Base-by-base conservation (phyloP, 106 monocot genomes). In the Dendrobium catenatum region DNA sequence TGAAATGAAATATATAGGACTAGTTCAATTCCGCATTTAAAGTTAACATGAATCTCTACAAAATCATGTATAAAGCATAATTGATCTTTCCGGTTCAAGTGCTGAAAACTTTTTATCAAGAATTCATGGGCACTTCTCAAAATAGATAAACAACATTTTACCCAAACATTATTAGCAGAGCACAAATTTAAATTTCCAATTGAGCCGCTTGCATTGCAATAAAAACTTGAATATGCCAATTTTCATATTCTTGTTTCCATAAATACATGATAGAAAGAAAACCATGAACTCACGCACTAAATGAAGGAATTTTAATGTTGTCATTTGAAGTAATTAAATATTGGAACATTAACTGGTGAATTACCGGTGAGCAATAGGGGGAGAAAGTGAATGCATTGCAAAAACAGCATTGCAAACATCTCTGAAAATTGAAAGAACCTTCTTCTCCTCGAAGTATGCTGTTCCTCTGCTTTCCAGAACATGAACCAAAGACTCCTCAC, bases 401-500 rank as follows among this genome's bases (percentile, higher is more conserved):
- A 93, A 99, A 18, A 99, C 91, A 0, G 95, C 95, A 86, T 99
- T 95, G 85, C 99, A 99, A 79, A 95, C 82, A 85, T 95, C 95
- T 70, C 95, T 87, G 82, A 99, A 95, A 47, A 99, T 95, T 79
- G 90, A 67, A 13, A 93, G 87, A 17, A 89, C 72, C 85, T 93
- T 87, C 79, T 91, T 93, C 87, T 99, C 99, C 26, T 93, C 99
- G 85, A 93, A 93, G 74, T 94, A 91, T 10, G 77, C 86, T 0
- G 81, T 79, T 27, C 99, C 95, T 89, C 95, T 88, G 73, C 82
- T 91, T 55, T 93, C 99, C 55, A 95, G 79, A 44, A 91, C 91
- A 54, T 77, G 79, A 72, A 99, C 93, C 82, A 99, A 64, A 19
- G 99, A 99, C 68, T 95, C 95, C 77, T 95, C 95, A 48, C 95